phyloP scores from a whole-genome alignment of 108 stramenopile species.

The Thalassiosira profunda region DNA sequence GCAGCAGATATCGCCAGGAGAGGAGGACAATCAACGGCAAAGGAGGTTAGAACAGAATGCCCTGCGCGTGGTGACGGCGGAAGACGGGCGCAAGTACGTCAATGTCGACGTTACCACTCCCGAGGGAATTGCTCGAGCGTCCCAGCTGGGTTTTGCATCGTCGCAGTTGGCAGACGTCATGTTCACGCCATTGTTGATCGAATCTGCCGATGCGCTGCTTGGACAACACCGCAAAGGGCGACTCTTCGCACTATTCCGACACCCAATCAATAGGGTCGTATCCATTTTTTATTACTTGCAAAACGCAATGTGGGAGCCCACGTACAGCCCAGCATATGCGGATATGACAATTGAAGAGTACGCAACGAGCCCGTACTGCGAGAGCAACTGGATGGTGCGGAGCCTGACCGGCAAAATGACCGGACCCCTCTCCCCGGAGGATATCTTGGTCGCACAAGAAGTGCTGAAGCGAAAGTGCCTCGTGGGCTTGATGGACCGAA shows the following conservation, averaged over 20 bases:
- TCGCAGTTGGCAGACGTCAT: constrained; percentile 27
- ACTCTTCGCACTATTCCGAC: constrained; percentile 20
- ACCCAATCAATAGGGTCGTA: constrained; percentile 18
- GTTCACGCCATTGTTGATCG: constrained; percentile 17
- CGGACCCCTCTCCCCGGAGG: constrained; percentile 21
- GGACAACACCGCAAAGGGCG: constrained; percentile 13
- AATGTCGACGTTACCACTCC: constrained; percentile 22
- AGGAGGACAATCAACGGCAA: background rate
- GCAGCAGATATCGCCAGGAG: background rate
- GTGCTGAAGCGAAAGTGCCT: constrained; percentile 48
- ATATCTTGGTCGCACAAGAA: constrained; percentile 46
- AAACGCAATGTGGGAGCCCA: constrained; percentile 32
- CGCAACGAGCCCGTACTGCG: constrained; percentile 14
- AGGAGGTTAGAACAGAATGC: background rate
- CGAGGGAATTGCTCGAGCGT: constrained; percentile 1
- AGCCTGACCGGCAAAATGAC: constrained; percentile 35
- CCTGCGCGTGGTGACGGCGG: constrained; percentile 21
- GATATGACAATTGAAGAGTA: constrained; percentile 32
- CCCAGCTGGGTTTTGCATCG: constrained; percentile 1
- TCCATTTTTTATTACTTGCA: constrained; percentile 9
- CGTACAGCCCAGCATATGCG: constrained; percentile 19
- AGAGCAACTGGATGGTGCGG: constrained; percentile 50
- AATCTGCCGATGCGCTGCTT: constrained; percentile 10
- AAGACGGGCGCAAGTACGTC: constrained; percentile 18
- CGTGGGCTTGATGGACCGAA: constrained; percentile 35